Evolutionary conservation across 1,284 basidiomycete species (phyloP), one percentile per base, ranked within the genome.

Genomic region (Gymnopus androsaceus): DNA sequence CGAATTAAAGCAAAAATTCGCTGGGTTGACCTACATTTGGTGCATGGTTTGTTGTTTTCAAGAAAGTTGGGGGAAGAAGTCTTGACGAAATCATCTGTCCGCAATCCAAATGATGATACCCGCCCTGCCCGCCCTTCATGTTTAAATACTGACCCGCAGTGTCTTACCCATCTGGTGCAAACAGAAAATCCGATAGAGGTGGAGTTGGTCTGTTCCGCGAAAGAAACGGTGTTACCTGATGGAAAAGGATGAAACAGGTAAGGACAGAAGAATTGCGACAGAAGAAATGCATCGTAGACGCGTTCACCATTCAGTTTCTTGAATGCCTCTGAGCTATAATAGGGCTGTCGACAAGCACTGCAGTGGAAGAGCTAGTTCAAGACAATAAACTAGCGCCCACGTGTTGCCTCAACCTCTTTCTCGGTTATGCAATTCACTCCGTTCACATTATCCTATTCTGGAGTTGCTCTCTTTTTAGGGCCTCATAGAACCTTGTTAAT

Each of bases 121-220:
- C 17, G 21, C 34, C 31, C 30, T 9, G 28, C 11, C 33, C 19
- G 15, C 4, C 15, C n/a, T n/a, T n/a, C 11, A 31, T 15, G 25
- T 40, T 30, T 17, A 17, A 41, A 19, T 15, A 15, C 15, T 52
- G 30, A 52, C 41, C 51, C 31, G 51, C 42, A 23, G 12, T 52
- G 28, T 14, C 11, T 47, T 30, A 27, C n/a, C 31, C 45, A 34
- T 36, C 28, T 50, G 25, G 28, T 36, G 25, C 36, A 50, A 38
- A 50, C n/a, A 50, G 36, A 34, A 50, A 19, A 25, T 27, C 48
- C 48, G 48, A 50, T 50, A 37, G 34, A 15, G 36, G 28, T 50
- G 48, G 48, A 50, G 15, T 27, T 30, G 31, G 40, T 52, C 28
- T 36, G 34, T 33, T 52, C 31, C 36, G 34, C 48, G 48, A 50